These are phyloP conservation scores for Psilocybe cubensis DNA, from an alignment of 768 basidiomycete genomes.

Conservation along the genomic window DNA sequence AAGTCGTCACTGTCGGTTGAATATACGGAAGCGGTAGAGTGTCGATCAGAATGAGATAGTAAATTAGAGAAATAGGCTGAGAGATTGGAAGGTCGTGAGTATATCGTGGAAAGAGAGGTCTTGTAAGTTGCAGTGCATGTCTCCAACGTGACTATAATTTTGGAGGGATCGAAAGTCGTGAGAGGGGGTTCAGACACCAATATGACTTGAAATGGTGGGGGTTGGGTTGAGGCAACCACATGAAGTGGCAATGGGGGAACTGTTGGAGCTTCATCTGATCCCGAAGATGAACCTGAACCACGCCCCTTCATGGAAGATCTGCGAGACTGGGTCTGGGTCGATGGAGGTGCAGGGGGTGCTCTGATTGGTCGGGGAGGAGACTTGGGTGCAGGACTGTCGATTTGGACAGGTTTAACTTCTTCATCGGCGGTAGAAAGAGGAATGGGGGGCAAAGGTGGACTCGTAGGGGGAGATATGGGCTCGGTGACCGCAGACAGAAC, in stretches of 20 bases:
- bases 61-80: constrained; percentile 58
- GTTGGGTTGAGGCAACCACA: constrained; percentile 42
- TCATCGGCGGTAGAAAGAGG: constrained; percentile 43
- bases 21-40: constrained; percentile 56
- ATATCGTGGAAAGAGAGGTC: constrained; percentile 69
- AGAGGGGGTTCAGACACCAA: constrained; percentile 63
- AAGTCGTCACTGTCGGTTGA: constrained; percentile 57
- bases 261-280: constrained; percentile 41
- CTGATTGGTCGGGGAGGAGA: constrained; percentile 40
- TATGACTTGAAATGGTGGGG: constrained; percentile 67
- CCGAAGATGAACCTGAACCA: constrained; percentile 32
- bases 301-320: constrained; percentile 43
- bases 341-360: constrained; percentile 27
- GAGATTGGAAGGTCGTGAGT: constrained; percentile 70
- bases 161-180: constrained; percentile 53
- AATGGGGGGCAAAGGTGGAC: constrained; percentile 60
- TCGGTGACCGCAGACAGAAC: constrained; percentile 15
- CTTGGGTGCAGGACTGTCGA: constrained; percentile 27
- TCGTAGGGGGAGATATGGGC: constrained; percentile 37
- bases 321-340: constrained; percentile 22
- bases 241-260: constrained; percentile 55
- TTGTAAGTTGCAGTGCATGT: constrained; percentile 69
- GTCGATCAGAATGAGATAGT: constrained; percentile 34
- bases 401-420: constrained; percentile 23
- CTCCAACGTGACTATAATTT: constrained; percentile 72